Base-by-base conservation (phyloP, 1,284 basidiomycete species). In the Sphaerobolus stellatus region DNA sequence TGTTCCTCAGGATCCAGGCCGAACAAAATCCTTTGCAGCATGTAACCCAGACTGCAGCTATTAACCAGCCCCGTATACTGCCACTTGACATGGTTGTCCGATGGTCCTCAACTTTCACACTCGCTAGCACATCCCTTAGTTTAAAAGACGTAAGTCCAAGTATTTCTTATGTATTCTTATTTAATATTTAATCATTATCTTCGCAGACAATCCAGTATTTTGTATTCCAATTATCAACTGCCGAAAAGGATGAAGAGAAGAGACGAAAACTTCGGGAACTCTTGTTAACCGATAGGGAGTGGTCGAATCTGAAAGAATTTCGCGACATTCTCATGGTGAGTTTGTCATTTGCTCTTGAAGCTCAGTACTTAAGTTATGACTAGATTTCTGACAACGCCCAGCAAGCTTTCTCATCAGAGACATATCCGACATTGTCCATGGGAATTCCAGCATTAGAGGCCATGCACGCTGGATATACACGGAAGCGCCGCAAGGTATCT, bases 31-130 rank as follows among this genome's bases (percentile, higher is more conserved):
- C n/a, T n/a, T n/a, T n/a, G n/a, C n/a, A n/a, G n/a, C n/a, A n/a
- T n/a, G n/a, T n/a, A n/a, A n/a, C n/a, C n/a, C n/a, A n/a, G n/a
- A n/a, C n/a, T n/a, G n/a, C n/a, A 5, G 52, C 36, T 7, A 53
- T 28, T 16, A 31, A 27, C 6, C 52, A 41, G 16, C 50, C 62
- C 18, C 56, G 50, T 2, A 63, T 63, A 22, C 59, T 71, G 2
- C 57, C 74, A 2, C 59, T 75, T 29, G 70, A 76, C 52, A 76
- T 75, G 72, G 63, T 62, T 22, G 66, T 76, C 34, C 60, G 68
- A 1, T 77, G 74, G 75, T 76, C 71, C 2, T 75, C 73, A 27
- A 75, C 68, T 5, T 73, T 64, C 57, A 24, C 62, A 0, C 76
- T 77, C 75, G 59, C 74, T 0, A 29, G 66, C 9, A 64, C 64